Conservation (phyloP, 2,329 filamentous ascomycete species). For the Alternaria tenuissima region DNA sequence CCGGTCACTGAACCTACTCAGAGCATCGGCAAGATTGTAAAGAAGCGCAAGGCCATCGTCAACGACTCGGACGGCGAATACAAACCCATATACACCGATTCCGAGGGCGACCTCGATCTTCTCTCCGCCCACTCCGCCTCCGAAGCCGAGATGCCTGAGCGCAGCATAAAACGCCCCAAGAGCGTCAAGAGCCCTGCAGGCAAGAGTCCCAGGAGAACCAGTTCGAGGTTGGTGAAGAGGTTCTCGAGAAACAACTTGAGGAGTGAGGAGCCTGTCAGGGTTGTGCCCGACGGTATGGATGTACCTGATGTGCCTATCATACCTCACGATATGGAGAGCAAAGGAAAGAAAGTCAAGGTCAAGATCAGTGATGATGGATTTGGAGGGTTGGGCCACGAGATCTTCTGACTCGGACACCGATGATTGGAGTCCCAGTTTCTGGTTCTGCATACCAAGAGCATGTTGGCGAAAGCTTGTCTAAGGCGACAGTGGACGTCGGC, state of each 20-base stretch:
- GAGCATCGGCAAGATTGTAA: conserved; percentile 37
- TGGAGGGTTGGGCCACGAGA: conserved; percentile 46
- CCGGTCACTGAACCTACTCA: conserved; percentile 14
- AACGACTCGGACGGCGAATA: conserved; percentile 40
- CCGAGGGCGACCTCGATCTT: conserved; percentile 30
- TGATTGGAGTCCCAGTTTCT: neutral
- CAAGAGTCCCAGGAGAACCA: conserved; percentile 25
- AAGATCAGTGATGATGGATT: conserved; percentile 38
- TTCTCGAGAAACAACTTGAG: conserved; percentile 21
- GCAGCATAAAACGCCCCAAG: conserved; percentile 26
- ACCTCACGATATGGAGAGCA: conserved; percentile 31
- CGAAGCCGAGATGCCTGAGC: conserved; percentile 27
- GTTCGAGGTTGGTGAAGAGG: conserved; percentile 25
- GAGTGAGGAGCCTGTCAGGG: conserved; percentile 29
- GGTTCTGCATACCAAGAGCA: neutral
- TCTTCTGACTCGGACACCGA: conserved; percentile 36
- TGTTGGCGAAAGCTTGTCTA: neutral
- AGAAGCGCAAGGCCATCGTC: conserved; percentile 51
- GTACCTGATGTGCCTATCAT: conserved; percentile 26
- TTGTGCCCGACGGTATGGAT: conserved; percentile 39
- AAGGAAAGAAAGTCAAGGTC: conserved; percentile 30
- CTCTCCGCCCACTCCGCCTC: conserved; percentile 13
- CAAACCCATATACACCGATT: conserved; percentile 37
- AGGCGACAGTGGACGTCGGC: neutral
- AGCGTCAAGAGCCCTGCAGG: conserved; percentile 14